phyloP scores from a whole-genome alignment of 2,329 filamentous ascomycete genomes.

The Anisogramma anomala region DNA sequence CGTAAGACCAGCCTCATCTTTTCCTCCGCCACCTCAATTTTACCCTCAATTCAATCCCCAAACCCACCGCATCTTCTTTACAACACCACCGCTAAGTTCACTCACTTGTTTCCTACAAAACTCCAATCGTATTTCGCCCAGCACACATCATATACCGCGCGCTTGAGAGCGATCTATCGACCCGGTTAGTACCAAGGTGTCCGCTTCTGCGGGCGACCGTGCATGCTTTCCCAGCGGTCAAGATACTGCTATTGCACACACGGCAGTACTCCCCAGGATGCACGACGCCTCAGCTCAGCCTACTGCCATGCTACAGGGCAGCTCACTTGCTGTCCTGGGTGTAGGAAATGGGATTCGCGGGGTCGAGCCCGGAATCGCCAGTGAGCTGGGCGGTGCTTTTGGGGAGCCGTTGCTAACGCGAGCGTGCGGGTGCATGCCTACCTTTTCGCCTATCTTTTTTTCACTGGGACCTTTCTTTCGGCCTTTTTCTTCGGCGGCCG shows the following conservation, averaged over 20 bases:
- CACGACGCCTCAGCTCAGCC: slow-evolving; percentile 1
- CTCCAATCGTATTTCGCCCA: background rate
- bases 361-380: slow-evolving; percentile 6
- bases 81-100: background rate
- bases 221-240: slow-evolving; percentile 6
- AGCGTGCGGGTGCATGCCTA: slow-evolving; percentile 1
- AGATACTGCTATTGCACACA: slow-evolving; percentile 8
- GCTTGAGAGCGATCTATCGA: background rate
- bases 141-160: slow-evolving; percentile 13
- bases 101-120: background rate
- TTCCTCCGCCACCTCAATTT: too few relatives aligned
- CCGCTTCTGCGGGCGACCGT: slow-evolving; percentile 7
- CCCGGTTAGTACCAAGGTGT: slow-evolving; percentile 8
- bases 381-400: slow-evolving; percentile 1
- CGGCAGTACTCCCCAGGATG: slow-evolving; percentile 1
- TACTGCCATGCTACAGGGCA: slow-evolving; percentile 6
- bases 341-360: slow-evolving; percentile 6
- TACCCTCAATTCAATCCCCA: too few relatives aligned
- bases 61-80: too few relatives aligned
- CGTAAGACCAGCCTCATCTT: too few relatives aligned
- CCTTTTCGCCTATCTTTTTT: background rate
- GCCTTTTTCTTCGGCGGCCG: too few relatives aligned
- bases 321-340: slow-evolving; percentile 1
- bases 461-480: background rate
- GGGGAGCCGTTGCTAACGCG: slow-evolving; percentile 7